Base-by-base conservation (phyloP, 1,284 basidiomycete species). In the Fomitopsis palustris region DNA sequence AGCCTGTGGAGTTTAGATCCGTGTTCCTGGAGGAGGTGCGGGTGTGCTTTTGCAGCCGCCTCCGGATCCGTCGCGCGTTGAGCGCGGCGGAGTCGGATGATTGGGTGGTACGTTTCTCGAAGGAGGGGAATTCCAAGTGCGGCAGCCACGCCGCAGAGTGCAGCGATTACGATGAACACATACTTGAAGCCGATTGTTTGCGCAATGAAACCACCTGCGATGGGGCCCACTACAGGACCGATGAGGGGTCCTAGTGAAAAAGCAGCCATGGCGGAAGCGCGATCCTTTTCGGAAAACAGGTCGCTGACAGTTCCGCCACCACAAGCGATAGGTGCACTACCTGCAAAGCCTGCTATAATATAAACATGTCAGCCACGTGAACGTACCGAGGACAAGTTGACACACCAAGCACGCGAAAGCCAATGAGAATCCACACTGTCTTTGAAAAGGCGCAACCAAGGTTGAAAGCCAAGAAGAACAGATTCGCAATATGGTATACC, bases 391-490 rank as follows among this genome's bases (percentile, higher is more conserved):
- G n/a, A n/a, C n/a, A n/a, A n/a, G n/a, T n/a, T n/a, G n/a, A n/a
- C n/a, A n/a, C 71, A 80, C 89, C 75, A n/a, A 93, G 74, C 64
- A 90, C 82, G 54, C 90, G 85, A 72, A 91, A 87, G 19, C 75
- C 84, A 43, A 91, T 81, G 31, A 92, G 72, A 10, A 81, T 66
- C 2, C 76, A 81, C 1, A 79, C 79, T 45, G 77, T 84, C 1
- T 85, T 82, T 2, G 88, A 77, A 62, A 85, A 88, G 2, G 87
- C 87, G 63, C 87, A 90, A 2, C 83, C 88, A 17, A 91, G 67
- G 60, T 81, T 88, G 74, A 94, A 90, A 12, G 74, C 81, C 5
- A 87, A 69, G 62, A 87, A 90, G 42, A 86, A 66, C 10, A 91
- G 51, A 61, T 89, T 90, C 27, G 79, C 76, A 17, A 89, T 77